A percentile compares a stretch with the other conserved stretches of the same genome.
Conservation (phyloP, 1,284 basidiomycete genomes). For the Papiliotrema fonsecae region DNA sequence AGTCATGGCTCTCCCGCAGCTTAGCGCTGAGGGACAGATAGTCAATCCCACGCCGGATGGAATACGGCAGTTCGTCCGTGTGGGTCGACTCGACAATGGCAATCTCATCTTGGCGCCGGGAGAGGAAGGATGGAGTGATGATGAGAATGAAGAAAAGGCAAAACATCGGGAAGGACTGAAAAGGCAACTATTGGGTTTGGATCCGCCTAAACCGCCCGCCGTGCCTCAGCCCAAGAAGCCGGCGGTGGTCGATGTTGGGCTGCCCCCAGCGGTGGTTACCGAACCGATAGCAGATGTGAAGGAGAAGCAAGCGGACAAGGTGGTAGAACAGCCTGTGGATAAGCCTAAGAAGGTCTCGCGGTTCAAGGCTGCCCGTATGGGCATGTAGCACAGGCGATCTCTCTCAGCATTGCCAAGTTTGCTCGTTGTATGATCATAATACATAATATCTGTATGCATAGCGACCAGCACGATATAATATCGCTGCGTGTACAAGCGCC, state of each 20-base stretch:
- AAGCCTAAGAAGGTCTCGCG: constrained; percentile 36
- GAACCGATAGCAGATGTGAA: background rate
- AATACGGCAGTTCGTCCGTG: constrained; percentile 37
- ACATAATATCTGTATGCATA: no score
- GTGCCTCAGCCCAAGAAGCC: background rate
- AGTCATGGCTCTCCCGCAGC: constrained; percentile 34
- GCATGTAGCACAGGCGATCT: no score
- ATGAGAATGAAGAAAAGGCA: constrained; percentile 23
- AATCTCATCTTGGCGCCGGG: constrained; percentile 44
- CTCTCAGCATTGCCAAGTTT: no score
- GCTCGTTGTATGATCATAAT: no score
- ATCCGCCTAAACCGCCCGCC: background rate
- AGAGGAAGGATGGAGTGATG: constrained; percentile 27
- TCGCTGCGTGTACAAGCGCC: no score
- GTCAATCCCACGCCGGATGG: constrained; percentile 42
- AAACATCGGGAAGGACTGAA: constrained; percentile 17
- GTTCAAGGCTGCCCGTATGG: constrained; percentile 38
- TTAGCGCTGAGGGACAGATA: constrained; percentile 21
- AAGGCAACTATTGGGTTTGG: constrained; percentile 14
- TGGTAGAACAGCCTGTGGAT: background rate
- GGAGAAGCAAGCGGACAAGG: constrained; percentile 3
- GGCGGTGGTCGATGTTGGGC: background rate
- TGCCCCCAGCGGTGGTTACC: background rate
- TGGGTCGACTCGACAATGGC: constrained; percentile 45
- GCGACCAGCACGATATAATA: no score